Evolutionary conservation across 257 asterid species (phyloP).

Genomic region (Ilex aquifolium): DNA sequence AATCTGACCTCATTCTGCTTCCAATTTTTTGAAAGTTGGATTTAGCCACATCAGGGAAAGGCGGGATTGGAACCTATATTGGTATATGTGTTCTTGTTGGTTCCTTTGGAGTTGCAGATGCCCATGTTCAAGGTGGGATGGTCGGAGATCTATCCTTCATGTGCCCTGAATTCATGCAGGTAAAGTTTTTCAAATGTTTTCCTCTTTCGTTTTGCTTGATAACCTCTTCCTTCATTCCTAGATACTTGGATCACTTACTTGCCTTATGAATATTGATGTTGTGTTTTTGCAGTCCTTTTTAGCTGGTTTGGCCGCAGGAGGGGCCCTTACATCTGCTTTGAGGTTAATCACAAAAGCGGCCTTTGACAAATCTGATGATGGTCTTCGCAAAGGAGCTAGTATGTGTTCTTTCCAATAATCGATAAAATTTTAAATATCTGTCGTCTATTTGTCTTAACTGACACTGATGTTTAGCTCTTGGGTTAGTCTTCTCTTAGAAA

Average conservation of each 20-base stretch:
- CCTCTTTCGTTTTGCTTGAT: background rate
- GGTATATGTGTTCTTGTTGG: conserved; percentile 68
- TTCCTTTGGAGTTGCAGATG: conserved; percentile 76
- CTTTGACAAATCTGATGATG: conserved; percentile 54
- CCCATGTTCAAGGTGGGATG: conserved; percentile 79
- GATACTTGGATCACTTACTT: background rate
- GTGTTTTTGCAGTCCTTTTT: conserved; percentile 57
- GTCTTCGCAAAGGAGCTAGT: conserved; percentile 85
- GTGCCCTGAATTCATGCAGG: conserved; percentile 83
- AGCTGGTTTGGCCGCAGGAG: conserved; percentile 89
- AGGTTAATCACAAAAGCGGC: conserved; percentile 77
- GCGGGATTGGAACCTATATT: conserved; percentile 55
- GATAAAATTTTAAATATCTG: too few species aligned
- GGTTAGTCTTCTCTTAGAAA: too few species aligned
- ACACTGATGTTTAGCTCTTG: too few species aligned
- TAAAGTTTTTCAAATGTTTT: conserved; percentile 9
- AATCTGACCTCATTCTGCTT: background rate
- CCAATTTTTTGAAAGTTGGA: conserved; percentile 40
- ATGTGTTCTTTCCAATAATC: conserved; percentile 18
- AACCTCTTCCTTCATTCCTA: background rate
- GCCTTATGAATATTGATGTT: background rate
- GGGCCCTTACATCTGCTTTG: conserved; percentile 73
- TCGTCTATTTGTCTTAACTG: too few species aligned
- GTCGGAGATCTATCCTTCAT: conserved; percentile 78
- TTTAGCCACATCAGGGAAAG: conserved; percentile 60